These are phyloP conservation scores for Dactylonectria macrodidyma DNA, from an alignment of 2,329 filamentous ascomycete genomes.

Conservation along the genomic window DNA sequence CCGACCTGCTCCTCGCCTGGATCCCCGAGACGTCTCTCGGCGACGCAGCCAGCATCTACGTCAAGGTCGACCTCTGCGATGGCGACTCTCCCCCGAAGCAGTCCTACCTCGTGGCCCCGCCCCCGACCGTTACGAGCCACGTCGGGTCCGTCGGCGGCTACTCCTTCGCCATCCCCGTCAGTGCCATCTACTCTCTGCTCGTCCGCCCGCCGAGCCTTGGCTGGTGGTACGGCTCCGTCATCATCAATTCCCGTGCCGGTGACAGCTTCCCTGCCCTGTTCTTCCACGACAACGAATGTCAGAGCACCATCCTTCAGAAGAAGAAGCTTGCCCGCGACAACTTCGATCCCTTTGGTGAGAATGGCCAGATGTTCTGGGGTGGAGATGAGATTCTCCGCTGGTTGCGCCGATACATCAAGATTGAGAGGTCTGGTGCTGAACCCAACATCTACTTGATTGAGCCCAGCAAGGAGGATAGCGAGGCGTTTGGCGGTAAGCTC, in stretches of 20 bases:
- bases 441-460: constrained; percentile 93
- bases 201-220: constrained; percentile 93
- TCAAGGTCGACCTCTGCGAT: constrained; percentile 93
- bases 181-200: constrained; percentile 90
- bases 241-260: constrained; percentile 91
- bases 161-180: constrained; percentile 91
- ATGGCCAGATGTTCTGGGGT: constrained; percentile 95
- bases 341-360: constrained; percentile 91
- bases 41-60: constrained; percentile 89
- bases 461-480: constrained; percentile 85
- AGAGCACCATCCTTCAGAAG: constrained; percentile 94
- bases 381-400: constrained; percentile 95
- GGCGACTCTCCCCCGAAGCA: constrained; percentile 86
- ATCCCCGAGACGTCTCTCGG: constrained; percentile 91
- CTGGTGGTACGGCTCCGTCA: constrained; percentile 98
- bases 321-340: constrained; percentile 86
- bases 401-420: constrained; percentile 85
- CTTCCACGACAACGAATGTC: constrained; percentile 97
- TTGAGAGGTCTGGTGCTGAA: constrained; percentile 89
- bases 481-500: constrained; percentile 80
- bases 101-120: constrained; percentile 91
- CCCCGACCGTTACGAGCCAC: constrained; percentile 87
- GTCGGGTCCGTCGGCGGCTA: constrained; percentile 82
- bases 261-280: constrained; percentile 97
- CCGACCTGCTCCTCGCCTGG: constrained; percentile 92